These are phyloP conservation scores for Dillenia suffruticosa DNA, from an alignment of 164 flowering plant species.

Conservation along the genomic window DNA sequence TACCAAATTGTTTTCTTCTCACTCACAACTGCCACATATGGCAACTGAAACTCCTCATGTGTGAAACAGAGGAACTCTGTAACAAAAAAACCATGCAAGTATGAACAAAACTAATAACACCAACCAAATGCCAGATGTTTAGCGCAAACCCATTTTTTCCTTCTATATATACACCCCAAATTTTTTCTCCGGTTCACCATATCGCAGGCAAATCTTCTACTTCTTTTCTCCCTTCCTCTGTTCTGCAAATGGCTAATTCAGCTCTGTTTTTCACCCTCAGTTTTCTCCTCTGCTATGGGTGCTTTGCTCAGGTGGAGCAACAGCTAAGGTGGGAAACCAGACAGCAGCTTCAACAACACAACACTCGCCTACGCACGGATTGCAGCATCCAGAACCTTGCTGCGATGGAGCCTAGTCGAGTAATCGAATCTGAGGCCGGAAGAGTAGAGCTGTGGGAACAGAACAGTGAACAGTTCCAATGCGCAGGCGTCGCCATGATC, in stretches of 20 bases:
- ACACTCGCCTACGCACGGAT: too few relatives aligned
- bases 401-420: neutral
- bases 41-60: too few relatives aligned
- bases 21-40: too few relatives aligned
- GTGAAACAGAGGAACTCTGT: too few relatives aligned
- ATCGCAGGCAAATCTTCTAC: neutral
- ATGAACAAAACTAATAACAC: too few relatives aligned
- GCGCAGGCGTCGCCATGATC: conserved; percentile 14
- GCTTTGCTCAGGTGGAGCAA: conserved; percentile 1
- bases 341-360: neutral
- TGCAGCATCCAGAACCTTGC: too few relatives aligned
- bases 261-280: neutral
- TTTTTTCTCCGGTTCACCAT: neutral
- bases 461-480: conserved; percentile 12
- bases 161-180: neutral
- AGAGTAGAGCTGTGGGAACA: conserved; percentile 11
- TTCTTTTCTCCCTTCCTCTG: neutral
- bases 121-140: neutral
- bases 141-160: neutral
- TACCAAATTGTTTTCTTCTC: too few relatives aligned
- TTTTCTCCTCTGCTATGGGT: conserved; percentile 5
- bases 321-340: too few relatives aligned
- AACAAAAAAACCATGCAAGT: too few relatives aligned
- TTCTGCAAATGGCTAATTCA: neutral
- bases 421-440: conserved; percentile 13